These are phyloP conservation scores for Gypsophila paniculata DNA, from an alignment of 179 eudicot species.

Conservation along the genomic window DNA sequence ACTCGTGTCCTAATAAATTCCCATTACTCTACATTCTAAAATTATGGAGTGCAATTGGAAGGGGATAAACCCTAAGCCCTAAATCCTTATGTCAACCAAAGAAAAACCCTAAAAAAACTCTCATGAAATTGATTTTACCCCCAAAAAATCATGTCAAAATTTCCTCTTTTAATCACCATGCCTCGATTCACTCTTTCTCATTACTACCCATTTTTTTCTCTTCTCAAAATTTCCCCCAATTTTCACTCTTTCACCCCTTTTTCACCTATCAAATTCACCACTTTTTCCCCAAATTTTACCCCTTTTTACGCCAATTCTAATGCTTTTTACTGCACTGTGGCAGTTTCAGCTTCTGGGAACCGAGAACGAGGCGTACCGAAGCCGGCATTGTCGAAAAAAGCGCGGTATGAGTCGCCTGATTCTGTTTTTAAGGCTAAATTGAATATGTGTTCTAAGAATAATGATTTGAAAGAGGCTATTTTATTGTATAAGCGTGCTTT, in stretches of 20 bases:
- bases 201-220: slow-evolving; percentile 26
- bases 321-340: slow-evolving; percentile 18
- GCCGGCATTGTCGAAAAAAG: slow-evolving; percentile 32
- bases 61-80: slow-evolving; percentile 20
- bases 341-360: background rate
- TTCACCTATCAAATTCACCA: background rate
- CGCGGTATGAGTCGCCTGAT: slow-evolving; percentile 47
- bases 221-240: slow-evolving; percentile 14
- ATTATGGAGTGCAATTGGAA: no score
- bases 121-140: background rate
- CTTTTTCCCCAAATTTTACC: background rate
- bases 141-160: slow-evolving; percentile 18
- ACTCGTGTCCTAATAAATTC: no score
- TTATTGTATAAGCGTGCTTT: slow-evolving; percentile 53
- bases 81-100: background rate
- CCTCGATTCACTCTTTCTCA: slow-evolving; percentile 18
- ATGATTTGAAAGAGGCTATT: slow-evolving; percentile 52
- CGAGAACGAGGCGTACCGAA: background rate
- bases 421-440: slow-evolving; percentile 41
- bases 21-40: no score
- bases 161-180: slow-evolving; percentile 22
- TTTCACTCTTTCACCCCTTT: background rate
- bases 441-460: slow-evolving; percentile 58
- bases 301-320: background rate
- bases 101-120: background rate